Evolutionary conservation across 1,284 basidiomycete genomes (phyloP).

Genomic region (Microstroma glucosiphilum): DNA sequence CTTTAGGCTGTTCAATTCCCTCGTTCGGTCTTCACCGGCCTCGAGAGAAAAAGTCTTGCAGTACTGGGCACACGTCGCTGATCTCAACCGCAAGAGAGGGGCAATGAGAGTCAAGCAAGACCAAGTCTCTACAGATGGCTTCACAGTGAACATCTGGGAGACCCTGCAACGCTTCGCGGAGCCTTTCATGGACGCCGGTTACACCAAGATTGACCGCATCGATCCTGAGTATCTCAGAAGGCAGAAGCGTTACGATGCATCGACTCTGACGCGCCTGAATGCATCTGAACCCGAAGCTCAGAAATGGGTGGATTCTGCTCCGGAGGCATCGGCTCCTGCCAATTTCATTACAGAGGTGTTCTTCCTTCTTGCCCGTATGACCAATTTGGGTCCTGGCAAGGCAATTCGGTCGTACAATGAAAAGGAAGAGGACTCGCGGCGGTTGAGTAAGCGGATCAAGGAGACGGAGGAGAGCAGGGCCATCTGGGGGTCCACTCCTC

Average conservation of each 20-base stretch:
- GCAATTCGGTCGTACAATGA: slow-evolving; percentile 64
- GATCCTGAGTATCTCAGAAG: slow-evolving; percentile 64
- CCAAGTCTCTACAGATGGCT: slow-evolving; percentile 83
- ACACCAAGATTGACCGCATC: slow-evolving; percentile 78
- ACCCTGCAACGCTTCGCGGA: slow-evolving; percentile 82
- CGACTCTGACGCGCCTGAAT: slow-evolving; percentile 43
- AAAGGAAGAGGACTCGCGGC: slow-evolving; percentile 60
- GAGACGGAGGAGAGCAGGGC: slow-evolving; percentile 61
- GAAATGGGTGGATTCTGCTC: slow-evolving; percentile 29
- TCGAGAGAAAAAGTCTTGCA: slow-evolving; percentile 77
- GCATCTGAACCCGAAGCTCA: slow-evolving; percentile 44
- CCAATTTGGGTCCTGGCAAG: slow-evolving; percentile 53
- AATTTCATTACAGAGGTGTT: slow-evolving; percentile 97
- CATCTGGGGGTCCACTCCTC: slow-evolving; percentile 32
- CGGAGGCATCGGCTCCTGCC: slow-evolving; percentile 42
- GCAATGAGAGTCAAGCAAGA: slow-evolving; percentile 80
- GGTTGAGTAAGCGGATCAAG: slow-evolving; percentile 63
- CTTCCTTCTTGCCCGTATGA: slow-evolving; percentile 59
- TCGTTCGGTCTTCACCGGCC: slow-evolving; percentile 74
- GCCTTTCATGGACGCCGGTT: slow-evolving; percentile 89
- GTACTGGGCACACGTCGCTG: slow-evolving; percentile 70
- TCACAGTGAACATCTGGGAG: slow-evolving; percentile 83
- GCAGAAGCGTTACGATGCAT: slow-evolving; percentile 39
- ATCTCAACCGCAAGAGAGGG: slow-evolving; percentile 74
- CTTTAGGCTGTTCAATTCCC: slow-evolving; percentile 80